phyloP scores from a whole-genome alignment of 441 rosid species.

The Jatropha multifida region DNA sequence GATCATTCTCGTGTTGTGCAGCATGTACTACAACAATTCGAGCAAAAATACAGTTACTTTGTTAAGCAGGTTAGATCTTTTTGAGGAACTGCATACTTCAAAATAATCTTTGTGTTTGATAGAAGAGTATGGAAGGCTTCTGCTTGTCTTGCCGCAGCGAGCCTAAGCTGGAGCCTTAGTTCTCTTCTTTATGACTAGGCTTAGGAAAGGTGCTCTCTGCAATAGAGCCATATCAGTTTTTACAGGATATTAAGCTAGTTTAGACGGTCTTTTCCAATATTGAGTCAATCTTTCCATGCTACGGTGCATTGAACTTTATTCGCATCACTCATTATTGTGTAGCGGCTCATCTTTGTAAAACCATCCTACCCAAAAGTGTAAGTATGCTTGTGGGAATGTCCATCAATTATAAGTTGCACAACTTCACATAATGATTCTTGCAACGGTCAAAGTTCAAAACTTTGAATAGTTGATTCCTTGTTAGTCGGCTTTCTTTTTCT shows the following conservation, averaged over 20 bases:
- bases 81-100: not conserved
- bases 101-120: not conserved
- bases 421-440: no score
- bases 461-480: not conserved
- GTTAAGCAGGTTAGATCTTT: slow-evolving; percentile 62
- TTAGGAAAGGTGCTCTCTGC: not conserved
- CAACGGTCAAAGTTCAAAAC: not conserved
- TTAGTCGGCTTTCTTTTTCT: slow-evolving; percentile 20
- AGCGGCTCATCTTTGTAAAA: no score
- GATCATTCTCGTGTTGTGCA: slow-evolving; percentile 70
- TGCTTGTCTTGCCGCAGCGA: not conserved
- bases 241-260: not conserved
- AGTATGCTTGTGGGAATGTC: not conserved
- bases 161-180: not conserved
- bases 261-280: not conserved
- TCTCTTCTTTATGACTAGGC: no score
- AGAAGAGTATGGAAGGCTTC: not conserved
- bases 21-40: slow-evolving; percentile 84
- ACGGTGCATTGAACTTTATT: not conserved
- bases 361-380: no score
- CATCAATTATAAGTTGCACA: not conserved
- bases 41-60: slow-evolving; percentile 68
- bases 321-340: not conserved
- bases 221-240: not conserved
- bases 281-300: not conserved